These are phyloP conservation scores for Cubamyces sp. DNA, from an alignment of 768 basidiomycete genomes.

Conservation along the genomic window DNA sequence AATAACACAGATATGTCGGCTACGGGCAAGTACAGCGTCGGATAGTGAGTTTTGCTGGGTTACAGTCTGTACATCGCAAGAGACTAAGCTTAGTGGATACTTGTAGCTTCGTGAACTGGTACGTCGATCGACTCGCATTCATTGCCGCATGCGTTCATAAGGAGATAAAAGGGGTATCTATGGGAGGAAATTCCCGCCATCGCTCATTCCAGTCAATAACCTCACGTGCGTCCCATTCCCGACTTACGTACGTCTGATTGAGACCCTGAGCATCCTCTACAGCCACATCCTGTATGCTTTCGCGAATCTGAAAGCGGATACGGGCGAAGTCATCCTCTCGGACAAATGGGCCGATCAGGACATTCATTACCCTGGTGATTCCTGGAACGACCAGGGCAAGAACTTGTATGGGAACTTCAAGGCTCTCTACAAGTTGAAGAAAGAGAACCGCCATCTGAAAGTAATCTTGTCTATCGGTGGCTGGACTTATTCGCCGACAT, in stretches of 20 bases:
- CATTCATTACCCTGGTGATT: conserved; percentile 94
- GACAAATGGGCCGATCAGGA: conserved; percentile 96
- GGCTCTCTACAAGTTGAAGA: conserved; percentile 89
- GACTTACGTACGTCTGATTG: conserved; percentile 3
- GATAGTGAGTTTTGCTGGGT: conserved; percentile 63
- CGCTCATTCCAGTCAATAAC: conserved; percentile 77
- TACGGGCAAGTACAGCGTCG: conserved; percentile 72
- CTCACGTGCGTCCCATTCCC: conserved; percentile 66
- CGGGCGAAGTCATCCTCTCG: conserved; percentile 86
- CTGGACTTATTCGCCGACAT: conserved; percentile 90
- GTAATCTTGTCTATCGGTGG: conserved; percentile 90
- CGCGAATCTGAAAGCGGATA: conserved; percentile 81
- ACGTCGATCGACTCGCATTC: not conserved
- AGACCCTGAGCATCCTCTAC: not conserved
- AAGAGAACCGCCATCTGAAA: conserved; percentile 79
- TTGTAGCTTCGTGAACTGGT: conserved; percentile 80
- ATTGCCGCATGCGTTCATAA: too few relatives aligned
- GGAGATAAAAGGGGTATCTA: conserved; percentile 80
- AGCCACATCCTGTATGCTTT: conserved; percentile 94
- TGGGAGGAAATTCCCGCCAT: conserved; percentile 88
- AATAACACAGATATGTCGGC: conserved; percentile 40
- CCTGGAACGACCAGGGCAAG: conserved; percentile 88
- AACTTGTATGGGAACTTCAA: conserved; percentile 98
- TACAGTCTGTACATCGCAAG: not conserved
- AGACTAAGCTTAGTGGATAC: conserved; percentile 12